These are phyloP conservation scores for Pichia ethanolica DNA, from an alignment of 805 yeast species.

Conservation along the genomic window DNA sequence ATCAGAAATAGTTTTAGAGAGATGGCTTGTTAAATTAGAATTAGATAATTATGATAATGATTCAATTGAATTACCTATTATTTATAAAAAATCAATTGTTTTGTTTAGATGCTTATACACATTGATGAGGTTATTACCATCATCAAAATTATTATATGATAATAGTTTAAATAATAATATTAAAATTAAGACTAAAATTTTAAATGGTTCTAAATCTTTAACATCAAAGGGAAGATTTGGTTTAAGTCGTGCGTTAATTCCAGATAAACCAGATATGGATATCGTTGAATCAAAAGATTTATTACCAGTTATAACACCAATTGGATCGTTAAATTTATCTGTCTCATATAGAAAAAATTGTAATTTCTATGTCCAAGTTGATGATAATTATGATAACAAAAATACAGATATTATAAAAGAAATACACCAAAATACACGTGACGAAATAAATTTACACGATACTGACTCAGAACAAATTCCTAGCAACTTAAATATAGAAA, in stretches of 20 bases:
- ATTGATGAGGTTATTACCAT: conserved; percentile 60
- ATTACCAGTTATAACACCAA: conserved; percentile 64
- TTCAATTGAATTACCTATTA: conserved; percentile 51
- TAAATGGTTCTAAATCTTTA: conserved; percentile 76
- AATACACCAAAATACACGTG: no score
- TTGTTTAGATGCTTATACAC: conserved; percentile 70
- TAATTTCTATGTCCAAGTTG: conserved; percentile 55
- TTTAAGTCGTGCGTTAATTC: conserved; percentile 55
- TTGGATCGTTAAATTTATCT: conserved; percentile 66
- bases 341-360: conserved; percentile 74
- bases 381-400: conserved; percentile 34
- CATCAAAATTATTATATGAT: conserved; percentile 42
- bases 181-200: conserved; percentile 48
- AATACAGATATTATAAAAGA: no score
- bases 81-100: conserved; percentile 68
- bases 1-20: conserved; percentile 82
- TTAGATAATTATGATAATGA: conserved; percentile 31
- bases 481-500: not conserved
- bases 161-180: conserved; percentile 9
- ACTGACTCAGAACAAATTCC: no score
- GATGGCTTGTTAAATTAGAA: conserved; percentile 88
- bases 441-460: no score
- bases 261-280: conserved; percentile 5
- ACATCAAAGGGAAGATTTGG: conserved; percentile 82
- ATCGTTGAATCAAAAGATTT: conserved; percentile 46